Evolutionary conservation across 768 basidiomycete genomes (phyloP).

Genomic region (Russula brevipes): DNA sequence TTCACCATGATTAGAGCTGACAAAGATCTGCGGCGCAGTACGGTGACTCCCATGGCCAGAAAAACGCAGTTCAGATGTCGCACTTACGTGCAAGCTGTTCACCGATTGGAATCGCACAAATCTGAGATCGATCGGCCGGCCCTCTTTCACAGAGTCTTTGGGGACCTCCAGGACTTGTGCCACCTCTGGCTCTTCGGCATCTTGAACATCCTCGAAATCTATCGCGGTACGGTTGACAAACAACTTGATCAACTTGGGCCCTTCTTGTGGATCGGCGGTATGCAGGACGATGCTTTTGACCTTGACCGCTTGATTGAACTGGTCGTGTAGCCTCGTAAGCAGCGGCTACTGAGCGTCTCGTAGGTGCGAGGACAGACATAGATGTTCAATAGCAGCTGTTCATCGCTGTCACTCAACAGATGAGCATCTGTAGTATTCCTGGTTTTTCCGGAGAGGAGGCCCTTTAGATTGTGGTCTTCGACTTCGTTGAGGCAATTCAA

Average conservation of each 20-base stretch:
- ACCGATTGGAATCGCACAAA: constrained; percentile 69
- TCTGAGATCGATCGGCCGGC: constrained; percentile 48
- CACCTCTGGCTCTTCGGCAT: constrained; percentile 43
- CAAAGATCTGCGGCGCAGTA: constrained; percentile 49
- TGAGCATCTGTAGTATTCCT: constrained; percentile 43
- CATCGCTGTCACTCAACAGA: constrained; percentile 67
- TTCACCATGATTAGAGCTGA: constrained; percentile 58
- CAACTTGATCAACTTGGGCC: constrained; percentile 58
- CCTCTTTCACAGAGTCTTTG: constrained; percentile 45
- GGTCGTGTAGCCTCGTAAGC: constrained; percentile 4
- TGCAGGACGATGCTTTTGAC: constrained; percentile 55
- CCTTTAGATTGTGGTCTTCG: constrained; percentile 44
- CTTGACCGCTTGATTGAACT: constrained; percentile 70
- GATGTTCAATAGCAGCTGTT: constrained; percentile 63
- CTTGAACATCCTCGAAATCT: constrained; percentile 63
- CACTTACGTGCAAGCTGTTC: constrained; percentile 57
- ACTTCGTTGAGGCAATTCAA: constrained; percentile 69
- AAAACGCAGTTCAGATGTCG: neutral
- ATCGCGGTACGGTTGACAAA: constrained; percentile 54
- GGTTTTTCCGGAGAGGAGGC: constrained; percentile 42
- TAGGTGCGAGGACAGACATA: constrained; percentile 41
- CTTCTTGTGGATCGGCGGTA: constrained; percentile 38
- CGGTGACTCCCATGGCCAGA: neutral
- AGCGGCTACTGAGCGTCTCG: neutral
- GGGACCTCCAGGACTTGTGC: constrained; percentile 54